A percentile compares a stretch with the other conserved stretches of the same genome.
These are phyloP conservation scores for Aphanomyces euteiches DNA, from an alignment of 352 stramenopile species.

Conservation along the genomic window DNA sequence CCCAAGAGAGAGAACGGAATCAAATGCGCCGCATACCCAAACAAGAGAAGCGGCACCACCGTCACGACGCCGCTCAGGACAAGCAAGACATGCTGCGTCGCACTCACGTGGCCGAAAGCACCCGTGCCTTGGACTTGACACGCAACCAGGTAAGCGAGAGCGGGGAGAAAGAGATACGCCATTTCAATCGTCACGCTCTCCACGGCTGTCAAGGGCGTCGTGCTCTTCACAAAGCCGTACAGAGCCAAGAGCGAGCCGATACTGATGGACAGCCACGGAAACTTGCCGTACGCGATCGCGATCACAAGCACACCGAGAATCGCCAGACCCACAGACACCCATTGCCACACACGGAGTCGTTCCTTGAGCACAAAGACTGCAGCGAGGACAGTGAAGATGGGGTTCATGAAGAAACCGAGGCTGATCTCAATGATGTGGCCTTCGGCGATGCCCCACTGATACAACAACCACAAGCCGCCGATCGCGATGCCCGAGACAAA, in stretches of 20 bases:
- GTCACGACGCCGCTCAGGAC: neutral
- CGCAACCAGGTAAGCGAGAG: neutral
- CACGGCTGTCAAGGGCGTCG: neutral
- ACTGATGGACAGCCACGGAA: neutral
- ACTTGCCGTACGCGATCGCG: neutral
- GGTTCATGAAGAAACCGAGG: conserved; percentile 4
- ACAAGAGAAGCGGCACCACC: conserved; percentile 7
- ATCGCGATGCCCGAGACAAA: neutral
- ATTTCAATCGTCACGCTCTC: neutral
- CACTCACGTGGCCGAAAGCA: neutral
- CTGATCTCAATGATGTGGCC: neutral
- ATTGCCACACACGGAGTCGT: neutral
- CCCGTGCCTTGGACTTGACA: neutral
- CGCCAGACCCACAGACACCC: neutral
- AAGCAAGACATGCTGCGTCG: neutral
- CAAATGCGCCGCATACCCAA: neutral
- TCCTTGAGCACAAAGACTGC: conserved; percentile 11
- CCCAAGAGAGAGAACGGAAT: conserved; percentile 13
- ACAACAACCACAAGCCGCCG: neutral
- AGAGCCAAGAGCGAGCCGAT: neutral
- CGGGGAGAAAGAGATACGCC: neutral
- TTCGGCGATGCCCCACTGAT: neutral
- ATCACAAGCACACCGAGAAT: neutral
- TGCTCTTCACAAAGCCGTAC: neutral
- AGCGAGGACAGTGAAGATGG: neutral